Conservation (phyloP, 2,329 filamentous ascomycete species). For the Didymella pinodella region DNA sequence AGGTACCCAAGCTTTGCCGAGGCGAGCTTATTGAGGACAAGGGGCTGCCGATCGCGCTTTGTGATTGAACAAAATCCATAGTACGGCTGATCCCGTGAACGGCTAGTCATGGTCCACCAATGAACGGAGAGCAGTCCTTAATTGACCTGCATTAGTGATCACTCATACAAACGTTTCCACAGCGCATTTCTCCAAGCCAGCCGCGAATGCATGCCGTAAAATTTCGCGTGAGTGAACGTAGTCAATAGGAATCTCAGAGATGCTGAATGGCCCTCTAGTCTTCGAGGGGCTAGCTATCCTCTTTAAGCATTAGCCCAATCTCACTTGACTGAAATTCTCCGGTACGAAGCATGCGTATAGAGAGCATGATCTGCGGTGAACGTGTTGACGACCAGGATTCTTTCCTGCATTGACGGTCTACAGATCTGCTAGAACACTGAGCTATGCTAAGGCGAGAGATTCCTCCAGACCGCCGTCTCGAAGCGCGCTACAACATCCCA, state of each 20-base stretch:
- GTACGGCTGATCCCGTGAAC: not conserved
- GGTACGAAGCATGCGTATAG: not conserved
- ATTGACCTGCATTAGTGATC: not conserved
- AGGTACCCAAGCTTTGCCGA: slow-evolving; percentile 16
- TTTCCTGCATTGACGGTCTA: not conserved
- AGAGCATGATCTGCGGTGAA: not conserved
- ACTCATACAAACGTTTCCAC: not conserved
- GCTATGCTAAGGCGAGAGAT: slow-evolving; percentile 6
- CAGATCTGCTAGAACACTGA: not conserved
- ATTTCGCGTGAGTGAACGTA: too few relatives aligned
- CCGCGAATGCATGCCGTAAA: not conserved
- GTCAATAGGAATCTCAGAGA: too few relatives aligned
- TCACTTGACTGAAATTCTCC: too few relatives aligned
- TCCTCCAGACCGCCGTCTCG: slow-evolving; percentile 36
- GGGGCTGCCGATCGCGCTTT: slow-evolving; percentile 9
- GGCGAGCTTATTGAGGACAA: slow-evolving; percentile 19
- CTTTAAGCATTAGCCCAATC: too few relatives aligned
- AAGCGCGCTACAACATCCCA: slow-evolving; percentile 28
- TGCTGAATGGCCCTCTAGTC: too few relatives aligned
- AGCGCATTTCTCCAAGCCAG: not conserved
- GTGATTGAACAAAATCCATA: not conserved
- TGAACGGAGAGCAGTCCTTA: not conserved
- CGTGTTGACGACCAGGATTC: not conserved
- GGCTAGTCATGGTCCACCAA: slow-evolving; percentile 7
- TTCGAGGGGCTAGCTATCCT: too few relatives aligned